Evolutionary conservation across 768 basidiomycete species (phyloP), one percentile per base, ranked within the genome.

Genomic region (Agrocybe chaxingu): DNA sequence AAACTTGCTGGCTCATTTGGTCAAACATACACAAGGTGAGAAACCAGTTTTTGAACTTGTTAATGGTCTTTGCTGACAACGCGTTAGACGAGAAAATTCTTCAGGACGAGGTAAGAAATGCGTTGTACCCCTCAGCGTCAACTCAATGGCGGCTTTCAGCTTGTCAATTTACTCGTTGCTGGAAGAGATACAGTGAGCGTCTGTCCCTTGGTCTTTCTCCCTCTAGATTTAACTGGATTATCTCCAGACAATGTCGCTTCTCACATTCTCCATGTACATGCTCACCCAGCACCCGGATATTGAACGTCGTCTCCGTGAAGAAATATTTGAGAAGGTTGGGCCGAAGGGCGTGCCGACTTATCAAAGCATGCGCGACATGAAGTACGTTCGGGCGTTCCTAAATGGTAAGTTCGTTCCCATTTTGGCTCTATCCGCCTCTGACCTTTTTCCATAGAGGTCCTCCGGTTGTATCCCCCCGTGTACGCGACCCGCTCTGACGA

Each of bases 141-240:
- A 43, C 42, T 31, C 32, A 4, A 10, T 54, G 7, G 8, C 12
- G 12, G 41, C 48, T 50, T 45, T 36, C 30, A 56, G 46, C 52
- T 53, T 7, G 29, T 59, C 37, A 59, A 58, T 37, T 42, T 61
- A 16, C 44, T 61, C 11, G 68, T 82, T 19, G 80, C 81, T 8
- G 80, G 78, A 9, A 70, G 80, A 29, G 82, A 84, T 51, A 84
- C 81, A 3, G 75, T 75, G 48, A 30, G 67, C 57, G 13, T 45
- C 12, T 5, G 5, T 24, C 24, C 24, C 24, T 24, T 24, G 5
- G 24, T 24, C 24, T 1, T 24, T 30, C 18, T 16, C 2, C 18
- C 37, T 16, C 19, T 8, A 10, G 11, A 11, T 44, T 24, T 30
- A 32, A 32, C 37, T 51, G 9, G 13, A 34, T 18, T 32, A 1